These are phyloP conservation scores for Epichloe hybrida DNA, from an alignment of 2,329 filamentous ascomycete species.

Conservation along the genomic window DNA sequence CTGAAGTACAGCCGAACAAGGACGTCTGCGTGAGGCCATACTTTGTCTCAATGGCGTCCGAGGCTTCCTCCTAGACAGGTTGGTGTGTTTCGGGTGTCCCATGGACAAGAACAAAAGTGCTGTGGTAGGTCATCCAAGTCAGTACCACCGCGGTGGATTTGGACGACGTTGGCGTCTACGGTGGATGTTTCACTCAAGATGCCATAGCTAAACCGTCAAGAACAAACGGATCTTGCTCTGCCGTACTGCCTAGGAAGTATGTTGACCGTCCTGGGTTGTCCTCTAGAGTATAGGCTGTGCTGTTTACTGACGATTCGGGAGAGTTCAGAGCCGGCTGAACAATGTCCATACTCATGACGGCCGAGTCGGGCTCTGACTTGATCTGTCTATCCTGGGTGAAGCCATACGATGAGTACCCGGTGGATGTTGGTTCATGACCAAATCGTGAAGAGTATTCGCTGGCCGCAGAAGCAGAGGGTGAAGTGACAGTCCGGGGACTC, in stretches of 20 bases:
- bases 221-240: slow-evolving; percentile 33
- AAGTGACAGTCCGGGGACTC: slow-evolving; percentile 1
- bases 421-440: neutral
- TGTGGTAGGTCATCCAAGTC: slow-evolving; percentile 24
- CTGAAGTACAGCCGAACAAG: slow-evolving; percentile 32
- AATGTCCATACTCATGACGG: slow-evolving; percentile 4
- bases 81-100: slow-evolving; percentile 29
- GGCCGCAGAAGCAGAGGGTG: neutral
- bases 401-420: neutral
- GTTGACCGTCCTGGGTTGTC: slow-evolving; percentile 28
- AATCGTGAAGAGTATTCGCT: slow-evolving; percentile 1
- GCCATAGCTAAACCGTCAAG: slow-evolving; percentile 32
- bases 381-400: neutral
- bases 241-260: slow-evolving; percentile 30
- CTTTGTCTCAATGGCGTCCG: slow-evolving; percentile 28
- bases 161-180: slow-evolving; percentile 30
- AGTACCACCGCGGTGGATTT: slow-evolving; percentile 24
- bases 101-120: slow-evolving; percentile 32
- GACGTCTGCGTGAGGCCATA: slow-evolving; percentile 25
- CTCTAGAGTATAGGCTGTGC: slow-evolving; percentile 23
- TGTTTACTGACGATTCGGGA: slow-evolving; percentile 1
- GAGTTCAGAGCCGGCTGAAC: slow-evolving; percentile 7
- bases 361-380: slow-evolving; percentile 1
- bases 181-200: slow-evolving; percentile 30
- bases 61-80: slow-evolving; percentile 24